phyloP scores from a whole-genome alignment of 2,329 filamentous ascomycete genomes.

The Fusarium sacchari region DNA sequence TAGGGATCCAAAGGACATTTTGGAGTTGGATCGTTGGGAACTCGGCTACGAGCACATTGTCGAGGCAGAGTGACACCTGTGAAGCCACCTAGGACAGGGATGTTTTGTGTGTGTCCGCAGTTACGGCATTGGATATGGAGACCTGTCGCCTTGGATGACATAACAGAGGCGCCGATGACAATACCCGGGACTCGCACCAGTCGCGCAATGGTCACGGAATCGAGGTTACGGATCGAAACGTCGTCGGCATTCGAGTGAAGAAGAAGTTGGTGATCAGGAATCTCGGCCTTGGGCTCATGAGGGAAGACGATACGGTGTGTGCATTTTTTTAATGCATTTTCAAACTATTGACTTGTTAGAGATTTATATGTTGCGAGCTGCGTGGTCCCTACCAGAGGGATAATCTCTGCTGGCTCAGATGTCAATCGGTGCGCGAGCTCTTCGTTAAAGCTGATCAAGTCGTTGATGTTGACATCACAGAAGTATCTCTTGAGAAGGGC shows the following conservation, averaged over 20 bases:
- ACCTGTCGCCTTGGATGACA: constrained; percentile 93
- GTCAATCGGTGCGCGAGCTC: constrained; percentile 90
- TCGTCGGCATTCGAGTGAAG: constrained; percentile 92
- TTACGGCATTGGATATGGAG: constrained; percentile 89
- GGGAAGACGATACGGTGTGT: constrained; percentile 95
- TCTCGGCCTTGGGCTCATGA: constrained; percentile 69
- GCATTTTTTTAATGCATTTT: constrained; percentile 87
- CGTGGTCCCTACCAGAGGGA: constrained; percentile 76
- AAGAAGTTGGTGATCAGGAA: constrained; percentile 93
- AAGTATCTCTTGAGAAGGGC: constrained; percentile 93
- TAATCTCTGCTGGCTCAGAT: constrained; percentile 90
- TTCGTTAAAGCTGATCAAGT: constrained; percentile 96
- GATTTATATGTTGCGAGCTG: not conserved
- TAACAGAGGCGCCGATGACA: constrained; percentile 94
- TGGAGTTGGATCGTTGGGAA: constrained; percentile 72
- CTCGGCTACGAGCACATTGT: constrained; percentile 72
- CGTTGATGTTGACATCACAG: constrained; percentile 95
- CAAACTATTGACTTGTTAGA: constrained; percentile 71
- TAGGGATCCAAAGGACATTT: constrained; percentile 95
- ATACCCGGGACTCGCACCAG: constrained; percentile 98
- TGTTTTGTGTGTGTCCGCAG: constrained; percentile 76
- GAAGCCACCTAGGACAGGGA: constrained; percentile 86
- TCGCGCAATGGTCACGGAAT: constrained; percentile 90
- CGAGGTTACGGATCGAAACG: constrained; percentile 92
- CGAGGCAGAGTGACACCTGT: constrained; percentile 86